Base-by-base conservation (phyloP, 176 grass and related monocot species). In the Elymus sibiricus region DNA sequence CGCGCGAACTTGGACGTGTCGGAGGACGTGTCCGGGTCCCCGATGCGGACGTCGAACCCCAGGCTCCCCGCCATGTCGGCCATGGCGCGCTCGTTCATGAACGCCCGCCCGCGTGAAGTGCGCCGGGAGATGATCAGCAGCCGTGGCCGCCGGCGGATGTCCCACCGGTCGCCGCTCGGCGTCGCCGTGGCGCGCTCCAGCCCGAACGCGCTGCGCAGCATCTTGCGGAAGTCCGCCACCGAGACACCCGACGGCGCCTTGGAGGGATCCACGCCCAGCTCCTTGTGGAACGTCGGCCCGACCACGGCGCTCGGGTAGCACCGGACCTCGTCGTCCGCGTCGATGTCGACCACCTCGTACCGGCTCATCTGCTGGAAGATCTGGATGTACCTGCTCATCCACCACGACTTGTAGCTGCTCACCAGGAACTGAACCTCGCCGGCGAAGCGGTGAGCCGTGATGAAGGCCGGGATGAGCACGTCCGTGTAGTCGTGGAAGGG, bases 401-500 rank as follows among this genome's bases (percentile, higher is more conserved):
- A 97, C 92, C 92, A 97, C 25, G 90, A 35, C 86, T 94, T 94
- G 65, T 86, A 79, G 74, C 85, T 89, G 76, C 87, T 88, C 26
- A 97, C 90, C 12, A 92, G 65, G 84, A 97, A 90, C 69, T 93
- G 85, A 3, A 97, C 94, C 66, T 94, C 94, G 49, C 94, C 87
- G 13, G 29, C 79, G 79, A 90, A 90, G 11, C 84, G 85, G 44
- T 87, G 74, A 4, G 89, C 77, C 5, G 87, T 92, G 73, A 91
- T 90, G 88, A 97, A 97, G 8, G 92, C 82, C 39, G 94, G 94
- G 79, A 97, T 91, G 1, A 97, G 80, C 74, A 97, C 94, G 61
- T 97, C 94, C n/a, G 91, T 97, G 87, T 90, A 97, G 87, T 97
- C 94, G 72, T 97, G 94, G 88, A 97, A 97, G 5, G 89, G 88